A percentile compares a stretch with the other conserved stretches of the same genome.
Evolutionary conservation across 176 grass and related monocot genomes (phyloP).

Genomic region (Hordeum marinum): DNA sequence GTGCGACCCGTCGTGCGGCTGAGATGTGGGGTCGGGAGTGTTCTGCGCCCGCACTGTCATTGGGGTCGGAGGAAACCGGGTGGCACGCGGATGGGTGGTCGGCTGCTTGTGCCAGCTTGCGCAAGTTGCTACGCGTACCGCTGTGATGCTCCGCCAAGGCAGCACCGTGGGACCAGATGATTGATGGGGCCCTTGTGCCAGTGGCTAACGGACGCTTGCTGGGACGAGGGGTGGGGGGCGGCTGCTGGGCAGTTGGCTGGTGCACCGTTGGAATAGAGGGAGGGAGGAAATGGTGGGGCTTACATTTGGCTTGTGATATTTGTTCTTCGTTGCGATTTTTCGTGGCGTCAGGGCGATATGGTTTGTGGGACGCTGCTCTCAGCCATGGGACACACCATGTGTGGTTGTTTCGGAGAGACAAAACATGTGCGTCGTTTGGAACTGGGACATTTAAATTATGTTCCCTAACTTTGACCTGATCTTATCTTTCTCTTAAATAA

Average conservation of each 20-base stretch:
- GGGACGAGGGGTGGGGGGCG: background rate
- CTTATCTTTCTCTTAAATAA: no score
- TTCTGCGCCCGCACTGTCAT: background rate
- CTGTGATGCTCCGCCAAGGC: background rate
- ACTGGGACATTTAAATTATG: no score
- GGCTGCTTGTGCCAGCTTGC: constrained; percentile 29
- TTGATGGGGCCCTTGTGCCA: background rate
- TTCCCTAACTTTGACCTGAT: no score
- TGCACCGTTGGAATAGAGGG: background rate
- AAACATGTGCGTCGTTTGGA: background rate
- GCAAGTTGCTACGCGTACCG: background rate
- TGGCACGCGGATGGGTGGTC: background rate
- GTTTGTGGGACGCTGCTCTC: background rate
- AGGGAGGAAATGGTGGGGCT: background rate
- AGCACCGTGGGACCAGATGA: background rate
- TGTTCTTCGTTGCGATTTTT: background rate
- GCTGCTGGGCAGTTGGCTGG: background rate
- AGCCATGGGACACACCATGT: background rate
- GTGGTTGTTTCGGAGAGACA: background rate
- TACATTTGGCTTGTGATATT: background rate
- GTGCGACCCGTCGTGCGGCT: background rate
- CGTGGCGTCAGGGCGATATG: background rate
- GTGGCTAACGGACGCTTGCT: background rate
- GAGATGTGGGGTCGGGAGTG: background rate
- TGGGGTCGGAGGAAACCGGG: background rate